phyloP scores from a whole-genome alignment of 768 basidiomycete genomes.

The Baorangia bicolor region DNA sequence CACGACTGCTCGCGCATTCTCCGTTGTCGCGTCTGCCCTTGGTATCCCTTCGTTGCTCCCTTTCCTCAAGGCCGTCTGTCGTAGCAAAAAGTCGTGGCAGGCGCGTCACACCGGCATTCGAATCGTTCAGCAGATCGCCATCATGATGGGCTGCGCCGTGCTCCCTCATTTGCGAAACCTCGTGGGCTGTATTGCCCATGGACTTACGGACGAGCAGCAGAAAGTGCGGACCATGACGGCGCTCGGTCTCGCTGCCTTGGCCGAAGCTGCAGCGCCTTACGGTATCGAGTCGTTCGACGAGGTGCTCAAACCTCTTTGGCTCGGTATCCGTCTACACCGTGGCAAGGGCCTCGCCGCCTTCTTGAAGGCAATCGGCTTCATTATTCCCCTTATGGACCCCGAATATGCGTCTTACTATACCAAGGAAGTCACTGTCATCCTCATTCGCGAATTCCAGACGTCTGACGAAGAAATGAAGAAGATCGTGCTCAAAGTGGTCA shows the following conservation, averaged over 20 bases:
- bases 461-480: slow-evolving; percentile 99
- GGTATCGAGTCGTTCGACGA: slow-evolving; percentile 99
- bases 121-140: slow-evolving; percentile 98
- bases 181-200: slow-evolving; percentile 91
- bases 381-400: slow-evolving; percentile 99
- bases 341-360: slow-evolving; percentile 79
- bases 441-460: slow-evolving; percentile 97
- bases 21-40: slow-evolving; percentile 97
- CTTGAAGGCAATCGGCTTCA: slow-evolving; percentile 95
- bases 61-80: slow-evolving; percentile 97
- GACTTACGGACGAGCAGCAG: slow-evolving; percentile 75
- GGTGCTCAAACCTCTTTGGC: slow-evolving; percentile 80
- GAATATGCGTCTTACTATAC: slow-evolving; percentile 99
- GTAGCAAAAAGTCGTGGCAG: slow-evolving; percentile 99
- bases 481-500: slow-evolving; percentile 98
- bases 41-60: slow-evolving; percentile 97
- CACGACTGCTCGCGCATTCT: slow-evolving; percentile 98
- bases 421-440: slow-evolving; percentile 94
- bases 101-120: slow-evolving; percentile 99
- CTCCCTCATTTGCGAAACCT: slow-evolving; percentile 95
- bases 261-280: slow-evolving; percentile 96
- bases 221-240: slow-evolving; percentile 83
- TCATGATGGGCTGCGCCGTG: slow-evolving; percentile 99
- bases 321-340: slow-evolving; percentile 74
- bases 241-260: slow-evolving; percentile 80